Base-by-base conservation (phyloP, 176 grass and related monocot species). In the Tillandsia fasciculata region DNA sequence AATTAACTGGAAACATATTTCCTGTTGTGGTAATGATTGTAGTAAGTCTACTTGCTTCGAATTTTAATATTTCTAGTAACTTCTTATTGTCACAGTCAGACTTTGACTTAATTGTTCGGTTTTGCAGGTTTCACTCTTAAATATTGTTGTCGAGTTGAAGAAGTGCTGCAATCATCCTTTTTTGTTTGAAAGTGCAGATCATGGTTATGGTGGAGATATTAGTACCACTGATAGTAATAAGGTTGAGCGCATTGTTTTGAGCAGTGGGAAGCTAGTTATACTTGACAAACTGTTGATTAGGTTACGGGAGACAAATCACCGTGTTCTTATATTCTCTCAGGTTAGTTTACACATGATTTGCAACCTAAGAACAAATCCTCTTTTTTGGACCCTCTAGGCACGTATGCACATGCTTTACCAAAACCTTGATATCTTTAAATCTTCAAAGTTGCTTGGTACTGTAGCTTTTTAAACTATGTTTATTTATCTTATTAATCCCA, bases 121-220 rank as follows among this genome's bases (percentile, higher is more conserved):
- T 76, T 52, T 83, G 71, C 76, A 97, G 94, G 94, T 99, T 33
- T 99, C 94, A n/a, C 89, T 99, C 33, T 80, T 99, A 59, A 99
- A 99, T 61, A 85, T 93, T 57, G 94, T 99, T 75, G 94, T 99
- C 50, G 94, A 99, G 80, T 87, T 99, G 78, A 99, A 99, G 23
- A 99, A 99, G 81, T 99, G 94, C 70, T 93, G 87, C 89, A 99
- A 99, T 29, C 94, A 99, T 85, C 94, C 94, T 70, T 99, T 99
- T 75, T 93, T 96, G 64, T 99, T 99, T 77, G 94, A 99, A 86
- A 99, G 94, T 69, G 94, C 94, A 28, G 94, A 99, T 83, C 94
- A 99, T 79, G 94, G 94, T 79, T 99, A 99, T 72, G 94, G 94
- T 77, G 94, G 94, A 69, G 94, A 99, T 87, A 80, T 11, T 26